Conservation (phyloP, 2,329 filamentous ascomycete species). For the Ceratocystiopsis minuta region DNA sequence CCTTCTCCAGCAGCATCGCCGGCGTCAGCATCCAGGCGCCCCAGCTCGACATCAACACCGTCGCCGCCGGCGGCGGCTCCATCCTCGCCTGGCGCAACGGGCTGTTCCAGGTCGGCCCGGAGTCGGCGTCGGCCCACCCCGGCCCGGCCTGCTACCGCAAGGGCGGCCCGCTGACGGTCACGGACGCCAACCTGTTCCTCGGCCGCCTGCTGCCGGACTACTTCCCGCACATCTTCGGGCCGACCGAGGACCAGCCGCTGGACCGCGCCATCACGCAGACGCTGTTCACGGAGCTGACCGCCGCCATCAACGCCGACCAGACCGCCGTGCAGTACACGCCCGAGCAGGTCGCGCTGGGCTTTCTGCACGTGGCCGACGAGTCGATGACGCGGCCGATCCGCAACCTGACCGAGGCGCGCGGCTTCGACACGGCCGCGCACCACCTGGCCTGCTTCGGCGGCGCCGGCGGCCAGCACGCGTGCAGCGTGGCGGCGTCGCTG, state of each 20-base stretch:
- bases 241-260: constrained; percentile 53
- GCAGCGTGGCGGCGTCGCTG: constrained; percentile 44
- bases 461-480: constrained; percentile 14
- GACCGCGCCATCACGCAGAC: constrained; percentile 50
- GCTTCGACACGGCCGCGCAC: constrained; percentile 23
- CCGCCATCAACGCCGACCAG: constrained; percentile 53
- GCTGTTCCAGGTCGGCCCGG: constrained; percentile 70
- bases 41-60: constrained; percentile 85
- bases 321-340: constrained; percentile 34
- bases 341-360: constrained; percentile 43
- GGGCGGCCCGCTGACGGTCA: constrained; percentile 24
- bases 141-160: constrained; percentile 53
- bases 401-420: constrained; percentile 52
- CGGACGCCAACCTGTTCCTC: constrained; percentile 48
- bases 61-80: constrained; percentile 54
- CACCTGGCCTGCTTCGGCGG: constrained; percentile 29
- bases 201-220: constrained; percentile 37
- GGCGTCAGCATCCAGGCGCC: constrained; percentile 82
- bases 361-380: constrained; percentile 53
- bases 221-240: constrained; percentile 52
- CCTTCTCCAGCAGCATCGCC: constrained; percentile 50
- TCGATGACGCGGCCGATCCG: constrained; percentile 55
- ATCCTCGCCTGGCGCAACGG: constrained; percentile 62
- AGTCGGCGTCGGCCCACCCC: constrained; percentile 53
- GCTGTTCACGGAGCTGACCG: constrained; percentile 74